Evolutionary conservation across 345 rosid species (phyloP).

Genomic region (Alliaria petiolata): DNA sequence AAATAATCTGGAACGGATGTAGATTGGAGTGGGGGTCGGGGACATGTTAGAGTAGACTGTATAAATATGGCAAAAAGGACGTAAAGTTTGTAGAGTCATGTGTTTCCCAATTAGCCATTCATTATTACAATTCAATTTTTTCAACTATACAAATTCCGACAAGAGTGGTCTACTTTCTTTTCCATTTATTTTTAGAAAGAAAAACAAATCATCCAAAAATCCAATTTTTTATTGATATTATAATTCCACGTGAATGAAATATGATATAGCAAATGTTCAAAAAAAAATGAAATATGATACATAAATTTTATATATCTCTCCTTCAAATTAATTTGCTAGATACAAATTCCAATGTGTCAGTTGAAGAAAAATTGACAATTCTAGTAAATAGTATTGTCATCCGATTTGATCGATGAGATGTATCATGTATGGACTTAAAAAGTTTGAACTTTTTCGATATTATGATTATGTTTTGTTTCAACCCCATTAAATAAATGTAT

Average conservation of each 20-base stretch:
- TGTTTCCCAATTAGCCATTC: conserved; percentile 29
- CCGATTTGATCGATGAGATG: background rate
- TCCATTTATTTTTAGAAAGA: background rate
- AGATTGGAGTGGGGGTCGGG: conserved; percentile 29
- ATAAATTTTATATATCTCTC: background rate
- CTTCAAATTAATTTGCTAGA: background rate
- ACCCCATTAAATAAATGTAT: background rate
- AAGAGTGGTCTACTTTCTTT: conserved; percentile 17
- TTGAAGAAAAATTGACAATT: conserved; percentile 7
- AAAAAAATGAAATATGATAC: too few relatives aligned
- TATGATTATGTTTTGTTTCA: background rate
- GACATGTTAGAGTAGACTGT: conserved; percentile 17
- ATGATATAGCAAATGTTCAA: too few relatives aligned
- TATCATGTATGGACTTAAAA: background rate
- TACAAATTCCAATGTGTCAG: background rate
- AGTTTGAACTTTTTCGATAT: background rate
- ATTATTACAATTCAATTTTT: conserved; percentile 13
- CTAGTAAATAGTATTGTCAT: background rate
- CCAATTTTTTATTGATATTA: background rate
- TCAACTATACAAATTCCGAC: conserved; percentile 23
- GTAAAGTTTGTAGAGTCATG: conserved; percentile 33
- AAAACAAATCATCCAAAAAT: background rate
- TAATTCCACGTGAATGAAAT: conserved; percentile 1
- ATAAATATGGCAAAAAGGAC: conserved; percentile 34
- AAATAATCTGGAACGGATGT: conserved; percentile 9